Conservation (phyloP, 139 green algal species). For the Dunaliella sp. region DNA sequence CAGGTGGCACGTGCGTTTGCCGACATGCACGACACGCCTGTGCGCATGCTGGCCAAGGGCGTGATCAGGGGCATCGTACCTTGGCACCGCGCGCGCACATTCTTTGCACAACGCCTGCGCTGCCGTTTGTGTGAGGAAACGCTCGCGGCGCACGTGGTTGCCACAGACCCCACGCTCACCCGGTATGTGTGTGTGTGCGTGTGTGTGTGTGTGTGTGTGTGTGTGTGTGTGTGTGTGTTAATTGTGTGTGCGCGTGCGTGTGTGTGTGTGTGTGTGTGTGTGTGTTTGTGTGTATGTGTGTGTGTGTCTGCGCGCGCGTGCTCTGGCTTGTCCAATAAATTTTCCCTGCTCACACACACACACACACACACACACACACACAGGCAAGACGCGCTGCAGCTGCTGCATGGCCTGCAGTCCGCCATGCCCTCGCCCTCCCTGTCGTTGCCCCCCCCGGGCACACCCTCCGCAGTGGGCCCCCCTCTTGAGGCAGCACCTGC, state of each 20-base stretch:
- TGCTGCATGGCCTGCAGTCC: neutral
- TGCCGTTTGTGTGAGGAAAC: slow-evolving; percentile 69
- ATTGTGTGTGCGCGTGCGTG: too few species aligned
- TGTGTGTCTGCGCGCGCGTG: too few species aligned
- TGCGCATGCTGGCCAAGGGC: slow-evolving; percentile 89
- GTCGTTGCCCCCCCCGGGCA: neutral
- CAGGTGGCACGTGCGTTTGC: slow-evolving; percentile 86
- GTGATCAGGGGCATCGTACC: slow-evolving; percentile 85
- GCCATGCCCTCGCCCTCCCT: neutral
- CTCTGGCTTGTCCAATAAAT: too few species aligned
- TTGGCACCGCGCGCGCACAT: slow-evolving; percentile 77
- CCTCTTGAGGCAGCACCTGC: too few species aligned
- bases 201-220: too few species aligned
- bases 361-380: neutral
- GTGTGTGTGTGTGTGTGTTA: too few species aligned
- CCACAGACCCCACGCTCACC: slow-evolving; percentile 38
- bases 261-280: too few species aligned
- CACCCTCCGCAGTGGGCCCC: too few species aligned
- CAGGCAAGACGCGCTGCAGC: slow-evolving; percentile 15
- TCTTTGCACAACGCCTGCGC: slow-evolving; percentile 79
- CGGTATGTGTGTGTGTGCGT: neutral
- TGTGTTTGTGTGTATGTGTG: too few species aligned
- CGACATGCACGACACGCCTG: slow-evolving; percentile 95
- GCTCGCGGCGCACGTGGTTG: slow-evolving; percentile 56
- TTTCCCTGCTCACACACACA: neutral